phyloP scores from a whole-genome alignment of 306 rosid species.

The Elaeagnus macrophylla region DNA sequence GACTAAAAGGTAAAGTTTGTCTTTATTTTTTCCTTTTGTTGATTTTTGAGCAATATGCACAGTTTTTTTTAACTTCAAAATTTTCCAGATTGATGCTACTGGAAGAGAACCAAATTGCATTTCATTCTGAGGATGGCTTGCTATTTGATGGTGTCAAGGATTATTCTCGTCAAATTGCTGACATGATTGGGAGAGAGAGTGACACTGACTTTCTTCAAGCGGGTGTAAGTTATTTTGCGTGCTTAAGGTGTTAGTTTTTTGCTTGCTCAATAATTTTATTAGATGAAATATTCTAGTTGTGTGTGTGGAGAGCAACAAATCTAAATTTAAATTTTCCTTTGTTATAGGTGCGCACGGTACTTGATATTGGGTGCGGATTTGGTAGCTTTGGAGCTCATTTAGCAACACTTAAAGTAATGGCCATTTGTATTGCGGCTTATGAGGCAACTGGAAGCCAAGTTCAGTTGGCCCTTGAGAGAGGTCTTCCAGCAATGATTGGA shows the following conservation, averaged over 20 bases:
- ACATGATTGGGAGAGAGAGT: constrained; percentile 85
- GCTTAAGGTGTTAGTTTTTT: neutral
- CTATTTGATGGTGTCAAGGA: constrained; percentile 84
- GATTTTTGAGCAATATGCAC: constrained; percentile 6
- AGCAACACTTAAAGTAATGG: constrained; percentile 71
- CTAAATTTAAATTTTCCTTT: constrained; percentile 4
- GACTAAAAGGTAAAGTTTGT: constrained; percentile 73
- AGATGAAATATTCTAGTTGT: neutral
- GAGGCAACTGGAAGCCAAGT: constrained; percentile 99
- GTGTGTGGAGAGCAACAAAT: neutral
- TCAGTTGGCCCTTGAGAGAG: constrained; percentile 97
- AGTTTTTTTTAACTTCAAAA: constrained; percentile 7
- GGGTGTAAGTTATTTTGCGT: constrained; percentile 55
- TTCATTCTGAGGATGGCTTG: constrained; percentile 88
- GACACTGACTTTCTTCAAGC: constrained; percentile 75
- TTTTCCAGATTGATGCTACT: constrained; percentile 74
- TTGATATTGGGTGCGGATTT: constrained; percentile 94
- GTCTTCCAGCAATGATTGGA: constrained; percentile 95
- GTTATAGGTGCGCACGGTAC: constrained; percentile 64
- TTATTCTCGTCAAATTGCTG: constrained; percentile 86
- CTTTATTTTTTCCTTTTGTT: constrained; percentile 5
- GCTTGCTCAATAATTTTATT: constrained; percentile 13
- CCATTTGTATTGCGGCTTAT: constrained; percentile 77
- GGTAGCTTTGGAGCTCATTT: constrained; percentile 99
- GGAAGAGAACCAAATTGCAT: constrained; percentile 97